These are phyloP conservation scores for Pseudisothecium myosuroides DNA, from an alignment of 225 moss, liverwort and hornwort species.

Conservation along the genomic window DNA sequence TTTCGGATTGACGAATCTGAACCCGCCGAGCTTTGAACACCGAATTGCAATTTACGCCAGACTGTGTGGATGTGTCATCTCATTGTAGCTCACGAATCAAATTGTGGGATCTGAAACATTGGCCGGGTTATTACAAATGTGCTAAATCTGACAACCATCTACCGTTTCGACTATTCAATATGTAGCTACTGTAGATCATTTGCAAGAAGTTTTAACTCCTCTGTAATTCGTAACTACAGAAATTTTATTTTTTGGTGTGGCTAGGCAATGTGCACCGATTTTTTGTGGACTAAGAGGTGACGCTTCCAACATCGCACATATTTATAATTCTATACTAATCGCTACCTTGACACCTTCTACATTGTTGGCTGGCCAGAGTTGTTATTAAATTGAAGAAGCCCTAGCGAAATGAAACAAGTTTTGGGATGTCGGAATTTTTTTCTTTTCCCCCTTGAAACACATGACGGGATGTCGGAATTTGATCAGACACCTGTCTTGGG, in stretches of 20 bases:
- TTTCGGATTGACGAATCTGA: background rate
- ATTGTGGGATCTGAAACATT: background rate
- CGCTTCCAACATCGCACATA: background rate
- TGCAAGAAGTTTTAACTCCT: background rate
- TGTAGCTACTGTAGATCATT: background rate
- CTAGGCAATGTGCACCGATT: background rate
- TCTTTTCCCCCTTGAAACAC: too few relatives aligned
- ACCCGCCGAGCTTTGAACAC: background rate
- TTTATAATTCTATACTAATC: background rate
- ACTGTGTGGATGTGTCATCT: background rate
- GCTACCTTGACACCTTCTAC: background rate
- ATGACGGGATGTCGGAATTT: too few relatives aligned
- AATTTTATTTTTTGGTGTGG: background rate
- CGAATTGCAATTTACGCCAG: background rate
- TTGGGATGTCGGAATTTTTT: background rate
- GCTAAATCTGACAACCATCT: background rate
- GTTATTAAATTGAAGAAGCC: background rate
- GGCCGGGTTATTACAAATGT: background rate
- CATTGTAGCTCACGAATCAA: background rate
- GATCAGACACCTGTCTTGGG: too few relatives aligned
- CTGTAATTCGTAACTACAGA: background rate
- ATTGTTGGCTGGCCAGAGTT: background rate
- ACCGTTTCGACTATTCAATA: background rate
- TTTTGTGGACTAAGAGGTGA: background rate
- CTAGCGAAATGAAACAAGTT: background rate